Percentiles rank a stretch among this genome's conserved stretches.
phyloP scores from a whole-genome alignment of 148 eudicot species.

The Camellia granthamiana region DNA sequence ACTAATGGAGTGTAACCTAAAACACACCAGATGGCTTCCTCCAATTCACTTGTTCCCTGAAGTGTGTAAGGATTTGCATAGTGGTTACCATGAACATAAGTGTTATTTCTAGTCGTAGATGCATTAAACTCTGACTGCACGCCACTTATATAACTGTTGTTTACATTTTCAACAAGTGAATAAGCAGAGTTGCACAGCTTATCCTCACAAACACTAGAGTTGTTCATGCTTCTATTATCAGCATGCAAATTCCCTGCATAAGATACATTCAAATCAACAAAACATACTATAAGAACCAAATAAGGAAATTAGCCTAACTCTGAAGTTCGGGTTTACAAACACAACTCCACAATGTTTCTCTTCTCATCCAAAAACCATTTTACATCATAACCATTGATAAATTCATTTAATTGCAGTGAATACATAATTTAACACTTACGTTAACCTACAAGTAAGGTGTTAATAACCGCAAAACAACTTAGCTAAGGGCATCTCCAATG shows the following conservation, averaged over 20 bases:
- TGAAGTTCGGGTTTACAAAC: not conserved
- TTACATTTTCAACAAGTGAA: constrained; percentile 23
- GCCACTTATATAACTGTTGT: constrained; percentile 24
- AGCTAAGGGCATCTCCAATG: not conserved
- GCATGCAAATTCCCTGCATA: constrained; percentile 40
- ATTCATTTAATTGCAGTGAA: not conserved
- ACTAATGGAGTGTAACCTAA: constrained; percentile 48
- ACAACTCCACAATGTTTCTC: not conserved
- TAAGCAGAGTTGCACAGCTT: constrained; percentile 24
- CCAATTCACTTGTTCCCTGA: constrained; percentile 35
- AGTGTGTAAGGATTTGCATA: constrained; percentile 28
- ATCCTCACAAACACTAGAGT: constrained; percentile 20
- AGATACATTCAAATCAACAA: not conserved
- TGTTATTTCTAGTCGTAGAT: constrained; percentile 32
- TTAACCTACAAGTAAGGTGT: not conserved
- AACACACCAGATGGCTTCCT: constrained; percentile 39
- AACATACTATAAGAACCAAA: not conserved
- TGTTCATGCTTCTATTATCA: constrained; percentile 25
- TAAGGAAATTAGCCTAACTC: not conserved
- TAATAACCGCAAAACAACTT: not conserved
- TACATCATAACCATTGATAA: not conserved
- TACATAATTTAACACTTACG: not conserved
- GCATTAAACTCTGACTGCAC: constrained; percentile 41
- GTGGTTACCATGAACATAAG: constrained; percentile 21
- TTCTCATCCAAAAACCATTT: not conserved